A percentile compares a stretch with the other conserved stretches of the same genome.
Evolutionary conservation across 176 grass and related monocot species (phyloP).

Genomic region (Avena sativa): DNA sequence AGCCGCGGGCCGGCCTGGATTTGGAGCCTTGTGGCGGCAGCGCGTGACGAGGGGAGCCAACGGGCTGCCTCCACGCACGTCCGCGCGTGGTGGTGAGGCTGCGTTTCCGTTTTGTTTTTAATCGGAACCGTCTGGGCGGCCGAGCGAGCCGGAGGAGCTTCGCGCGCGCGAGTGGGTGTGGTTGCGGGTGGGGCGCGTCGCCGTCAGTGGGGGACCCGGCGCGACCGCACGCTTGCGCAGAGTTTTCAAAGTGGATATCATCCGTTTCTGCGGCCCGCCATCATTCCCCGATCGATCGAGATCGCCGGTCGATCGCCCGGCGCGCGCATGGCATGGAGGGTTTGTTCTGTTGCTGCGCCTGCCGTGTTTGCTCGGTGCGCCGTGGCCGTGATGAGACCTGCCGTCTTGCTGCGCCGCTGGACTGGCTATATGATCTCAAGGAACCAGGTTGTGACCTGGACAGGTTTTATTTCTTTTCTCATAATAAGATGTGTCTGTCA

Average conservation of each 20-base stretch:
- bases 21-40: constrained; percentile 46
- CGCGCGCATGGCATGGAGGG: neutral
- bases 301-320: neutral
- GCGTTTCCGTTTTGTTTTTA: neutral
- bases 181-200: constrained; percentile 30
- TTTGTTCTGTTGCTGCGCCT: neutral
- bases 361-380: too few relatives aligned
- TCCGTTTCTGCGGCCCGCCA: constrained; percentile 37
- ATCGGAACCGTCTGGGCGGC: constrained; percentile 15
- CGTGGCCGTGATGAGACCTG: too few relatives aligned
- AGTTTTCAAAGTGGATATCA: constrained; percentile 39
- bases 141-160: neutral
- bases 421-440: too few relatives aligned
- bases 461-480: too few relatives aligned
- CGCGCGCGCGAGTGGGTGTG: neutral
- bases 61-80: constrained; percentile 18
- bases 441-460: too few relatives aligned
- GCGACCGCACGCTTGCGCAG: constrained; percentile 39
- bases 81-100: neutral
- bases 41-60: constrained; percentile 42
- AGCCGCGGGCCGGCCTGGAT: neutral
- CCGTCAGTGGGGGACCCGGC: constrained; percentile 19
- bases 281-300: constrained; percentile 19
- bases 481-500: too few relatives aligned
- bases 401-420: too few relatives aligned